phyloP scores from a whole-genome alignment of 2,329 filamentous ascomycete genomes.

The Penicillium sp. region DNA sequence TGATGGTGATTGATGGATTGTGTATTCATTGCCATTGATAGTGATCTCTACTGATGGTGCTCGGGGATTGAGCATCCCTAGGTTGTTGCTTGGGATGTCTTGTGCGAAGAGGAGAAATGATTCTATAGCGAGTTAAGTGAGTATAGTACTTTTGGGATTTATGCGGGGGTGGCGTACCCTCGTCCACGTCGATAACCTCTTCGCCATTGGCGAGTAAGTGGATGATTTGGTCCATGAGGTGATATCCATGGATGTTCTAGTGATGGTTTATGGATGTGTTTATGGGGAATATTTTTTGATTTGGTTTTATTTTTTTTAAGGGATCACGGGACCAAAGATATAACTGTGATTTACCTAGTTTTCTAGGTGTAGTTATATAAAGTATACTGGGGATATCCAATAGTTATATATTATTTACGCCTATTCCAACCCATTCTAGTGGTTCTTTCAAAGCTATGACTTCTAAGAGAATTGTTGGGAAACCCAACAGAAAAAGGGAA shows the following conservation, averaged over 20 bases:
- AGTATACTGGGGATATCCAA: background rate
- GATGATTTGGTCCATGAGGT: slow-evolving; percentile 22
- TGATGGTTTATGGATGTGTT: background rate
- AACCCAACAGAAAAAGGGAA: slow-evolving; percentile 31
- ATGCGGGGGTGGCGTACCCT: slow-evolving; percentile 50
- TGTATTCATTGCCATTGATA: slow-evolving; percentile 68
- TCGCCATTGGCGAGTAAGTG: slow-evolving; percentile 44
- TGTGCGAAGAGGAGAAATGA: slow-evolving; percentile 84
- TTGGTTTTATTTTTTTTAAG: background rate
- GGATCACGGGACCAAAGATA: slow-evolving; percentile 18
- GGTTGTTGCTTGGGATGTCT: slow-evolving; percentile 68
- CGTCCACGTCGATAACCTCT: slow-evolving; percentile 58
- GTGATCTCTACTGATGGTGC: slow-evolving; percentile 65
- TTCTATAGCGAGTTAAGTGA: slow-evolving; percentile 55
- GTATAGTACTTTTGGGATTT: background rate
- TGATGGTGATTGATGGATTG: slow-evolving; percentile 78
- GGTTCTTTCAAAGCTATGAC: background rate
- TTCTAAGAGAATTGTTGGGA: slow-evolving; percentile 23
- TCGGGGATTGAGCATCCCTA: slow-evolving; percentile 80
- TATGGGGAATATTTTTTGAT: background rate
- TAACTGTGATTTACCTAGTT: background rate
- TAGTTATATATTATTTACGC: background rate
- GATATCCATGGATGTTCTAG: background rate
- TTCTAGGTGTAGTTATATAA: too few species aligned
- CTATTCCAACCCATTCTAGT: background rate